Base-by-base conservation (phyloP, 2,329 filamentous ascomycete species). In the Huntiella omanensis region DNA sequence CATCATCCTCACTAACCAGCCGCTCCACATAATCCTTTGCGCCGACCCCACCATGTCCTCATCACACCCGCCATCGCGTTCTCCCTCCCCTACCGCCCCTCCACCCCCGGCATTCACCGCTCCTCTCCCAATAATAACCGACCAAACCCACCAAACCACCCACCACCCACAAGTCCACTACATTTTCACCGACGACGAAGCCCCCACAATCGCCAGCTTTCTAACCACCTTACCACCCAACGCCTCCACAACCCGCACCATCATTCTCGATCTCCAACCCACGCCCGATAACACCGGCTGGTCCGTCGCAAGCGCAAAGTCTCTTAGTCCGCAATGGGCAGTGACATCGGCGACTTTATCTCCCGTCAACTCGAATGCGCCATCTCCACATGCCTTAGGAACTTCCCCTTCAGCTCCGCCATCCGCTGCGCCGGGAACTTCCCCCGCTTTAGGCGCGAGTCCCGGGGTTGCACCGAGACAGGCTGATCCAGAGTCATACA, bases 171-270 rank as follows among this genome's bases (percentile, higher is more conserved):
- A 88, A 1, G 77, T 94, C 1, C 85, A 88, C 64, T 96, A 96
- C 64, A 73, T 96, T 56, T 96, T 98, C 65, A 75, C 75, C 54
- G 87, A 96, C 60, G 91, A 96, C 61, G 86, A 95, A 57, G 73
- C 77, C 2, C 81, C 87, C 40, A 66, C 82, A 39, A 67, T 93
- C 34, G 81, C 81, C 1, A 39, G 33, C 19, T 17, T 28, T 22
- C 19, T 47, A 19, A 32, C 34, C 17, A 34, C 16, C 19, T 5
- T 41, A 17, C 70, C 75, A 34, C 77, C 81, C 2, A 77, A 60
- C 61, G 73, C 58, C 46, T 52, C 53, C 40, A 55, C 58, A n/a
- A 56, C 48, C 41, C 66, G 73, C 42, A 62, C 72, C 34, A 57
- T 79, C 38, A 55, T 80, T 28, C 61, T 80, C 5, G 73, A 80